Evolutionary conservation across 2,329 filamentous ascomycete species (phyloP), one percentile per base, ranked within the genome.

Genomic region (Sporothrix variecibatus): DNA sequence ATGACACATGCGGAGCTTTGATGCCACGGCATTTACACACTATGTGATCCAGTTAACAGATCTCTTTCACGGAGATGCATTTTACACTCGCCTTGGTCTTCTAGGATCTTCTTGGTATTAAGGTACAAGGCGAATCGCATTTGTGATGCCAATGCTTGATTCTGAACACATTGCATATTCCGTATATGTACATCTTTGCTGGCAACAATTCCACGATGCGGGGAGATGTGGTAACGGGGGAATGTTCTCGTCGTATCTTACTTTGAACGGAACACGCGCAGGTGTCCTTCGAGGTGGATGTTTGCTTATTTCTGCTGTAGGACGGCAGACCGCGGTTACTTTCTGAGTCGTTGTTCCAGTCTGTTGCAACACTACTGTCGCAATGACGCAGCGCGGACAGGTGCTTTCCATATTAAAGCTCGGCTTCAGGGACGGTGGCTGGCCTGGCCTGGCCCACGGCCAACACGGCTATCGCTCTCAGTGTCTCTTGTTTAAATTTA

Each of bases 341-440:
- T 28, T 17, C 20, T 26, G 23, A 17, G n/a, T 23, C 8, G 8
- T 23, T 53, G 51, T 17, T 38, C 31, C 31, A 34, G 34, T 65
- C 34, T 15, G 34, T n/a, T 65, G 60, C 60, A 65, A 65, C 60
- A 65, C 15, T 43, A 11, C 23, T 65, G 60, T 43, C n/a, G 60
- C 60, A 43, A 26, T 43, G 34, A 26, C 34, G 60, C 34, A 43
- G 60, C 15, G 51, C 51, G 51, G 51, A 49, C 51, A 56, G 51
- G 23, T 56, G 51, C 51, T 9, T 26, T n/a, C 23, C 3, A 23
- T 2, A n/a, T 17, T 11, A 23, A n/a, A 11, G n/a, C n/a, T 56
- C n/a, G 9, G 11, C 26, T 56, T 56, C 11, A 56, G 8, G 51
- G 51, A 56, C 23, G 11, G 11, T 56, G 23, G 11, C 51, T 28